Evolutionary conservation across 768 basidiomycete genomes (phyloP).

Genomic region (Psilocybe tampanensis): DNA sequence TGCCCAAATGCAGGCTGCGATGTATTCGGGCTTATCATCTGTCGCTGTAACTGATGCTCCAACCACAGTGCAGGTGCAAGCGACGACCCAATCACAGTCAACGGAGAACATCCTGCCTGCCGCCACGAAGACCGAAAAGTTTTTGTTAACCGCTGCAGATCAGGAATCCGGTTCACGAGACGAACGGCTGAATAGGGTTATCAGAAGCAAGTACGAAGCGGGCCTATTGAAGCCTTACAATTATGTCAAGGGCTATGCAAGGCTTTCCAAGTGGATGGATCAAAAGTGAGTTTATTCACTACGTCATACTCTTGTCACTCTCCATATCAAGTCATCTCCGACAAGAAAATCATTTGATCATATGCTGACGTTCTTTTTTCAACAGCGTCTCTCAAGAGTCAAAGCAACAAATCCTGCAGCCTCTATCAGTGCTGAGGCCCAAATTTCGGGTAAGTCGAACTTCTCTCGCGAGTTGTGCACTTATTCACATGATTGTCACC

Average conservation of each 20-base stretch:
- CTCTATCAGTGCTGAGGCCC: constrained; percentile 80
- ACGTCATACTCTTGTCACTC: background rate
- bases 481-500: constrained; percentile 5
- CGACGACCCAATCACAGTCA: constrained; percentile 24
- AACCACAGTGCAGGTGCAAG: constrained; percentile 6
- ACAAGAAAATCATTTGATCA: background rate
- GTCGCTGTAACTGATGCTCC: constrained; percentile 7
- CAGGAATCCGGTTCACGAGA: constrained; percentile 90
- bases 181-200: constrained; percentile 88
- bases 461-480: background rate
- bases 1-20: constrained; percentile 16
- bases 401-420: constrained; percentile 89
- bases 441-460: constrained; percentile 72
- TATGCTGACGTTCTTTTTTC: constrained; percentile 5
- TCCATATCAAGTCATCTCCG: background rate
- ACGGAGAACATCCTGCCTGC: constrained; percentile 63
- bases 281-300: constrained; percentile 58
- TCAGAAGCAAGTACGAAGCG: constrained; percentile 95
- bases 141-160: constrained; percentile 92
- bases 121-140: constrained; percentile 82
- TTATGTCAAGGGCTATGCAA: constrained; percentile 93
- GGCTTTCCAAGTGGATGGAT: constrained; percentile 94
- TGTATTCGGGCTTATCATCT: constrained; percentile 7
- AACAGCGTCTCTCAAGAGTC: constrained; percentile 85
- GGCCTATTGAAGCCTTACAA: constrained; percentile 94